Conservation (phyloP, 208 protist genomes). For the Leptomonas pyrrhocoris region DNA sequence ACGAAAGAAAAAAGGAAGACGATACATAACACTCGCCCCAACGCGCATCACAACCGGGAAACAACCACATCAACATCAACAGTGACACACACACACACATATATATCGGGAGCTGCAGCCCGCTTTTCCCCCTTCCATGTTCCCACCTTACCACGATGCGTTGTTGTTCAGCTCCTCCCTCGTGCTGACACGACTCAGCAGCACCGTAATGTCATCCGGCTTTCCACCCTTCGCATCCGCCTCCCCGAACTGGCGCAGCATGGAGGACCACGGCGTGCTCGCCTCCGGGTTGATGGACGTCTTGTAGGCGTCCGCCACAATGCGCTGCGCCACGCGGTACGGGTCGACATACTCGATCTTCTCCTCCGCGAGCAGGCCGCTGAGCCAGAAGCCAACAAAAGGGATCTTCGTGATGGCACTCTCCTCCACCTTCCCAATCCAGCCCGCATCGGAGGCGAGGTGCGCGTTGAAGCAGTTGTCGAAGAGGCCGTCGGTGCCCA, state of each 20-base stretch:
- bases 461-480: slow-evolving; percentile 93
- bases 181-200: slow-evolving; percentile 85
- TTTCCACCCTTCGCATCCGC: slow-evolving; percentile 85
- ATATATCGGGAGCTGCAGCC: too few relatives aligned
- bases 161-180: slow-evolving; percentile 77
- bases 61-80: too few relatives aligned
- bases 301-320: slow-evolving; percentile 85
- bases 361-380: slow-evolving; percentile 66
- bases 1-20: too few relatives aligned
- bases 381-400: slow-evolving; percentile 78
- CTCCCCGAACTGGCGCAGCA: slow-evolving; percentile 80
- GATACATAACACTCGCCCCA: too few relatives aligned
- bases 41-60: too few relatives aligned
- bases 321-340: slow-evolving; percentile 86
- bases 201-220: slow-evolving; percentile 89
- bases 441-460: slow-evolving; percentile 78
- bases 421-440: slow-evolving; percentile 75
- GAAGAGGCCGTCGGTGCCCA: slow-evolving; percentile 94
- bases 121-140: too few relatives aligned
- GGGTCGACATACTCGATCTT: slow-evolving; percentile 84
- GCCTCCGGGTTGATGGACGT: slow-evolving; percentile 64
- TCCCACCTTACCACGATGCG: slow-evolving; percentile 48
- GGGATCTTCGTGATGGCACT: slow-evolving; percentile 74
- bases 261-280: slow-evolving; percentile 84
- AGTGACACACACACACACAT: too few relatives aligned